These are phyloP conservation scores for Trichoderma polysporum DNA, from an alignment of 2,329 filamentous ascomycete species.

Conservation along the genomic window DNA sequence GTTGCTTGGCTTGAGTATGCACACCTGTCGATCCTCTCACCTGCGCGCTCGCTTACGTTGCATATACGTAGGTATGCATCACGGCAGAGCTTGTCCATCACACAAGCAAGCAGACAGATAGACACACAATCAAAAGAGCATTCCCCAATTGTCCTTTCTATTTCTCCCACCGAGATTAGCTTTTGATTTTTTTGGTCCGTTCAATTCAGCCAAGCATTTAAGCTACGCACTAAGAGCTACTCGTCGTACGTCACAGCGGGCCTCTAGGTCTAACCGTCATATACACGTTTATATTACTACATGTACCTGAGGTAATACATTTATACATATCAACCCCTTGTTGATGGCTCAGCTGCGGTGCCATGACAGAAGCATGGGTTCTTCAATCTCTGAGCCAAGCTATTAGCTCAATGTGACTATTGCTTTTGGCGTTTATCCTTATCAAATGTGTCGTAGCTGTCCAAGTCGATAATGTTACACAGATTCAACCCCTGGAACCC, in stretches of 20 bases:
- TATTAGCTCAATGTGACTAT: neutral
- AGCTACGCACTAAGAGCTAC: neutral
- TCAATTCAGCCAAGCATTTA: neutral
- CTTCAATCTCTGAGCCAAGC: neutral
- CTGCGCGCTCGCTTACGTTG: constrained; percentile 1
- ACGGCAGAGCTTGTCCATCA: neutral
- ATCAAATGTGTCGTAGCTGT: neutral
- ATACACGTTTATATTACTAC: neutral
- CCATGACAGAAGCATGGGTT: neutral
- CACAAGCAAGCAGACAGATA: neutral
- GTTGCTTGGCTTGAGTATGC: constrained; percentile 8
- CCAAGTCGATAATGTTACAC: neutral
- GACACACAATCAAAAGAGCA: neutral
- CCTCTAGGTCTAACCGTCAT: neutral
- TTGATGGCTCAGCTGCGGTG: neutral
- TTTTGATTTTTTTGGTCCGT: too few species aligned
- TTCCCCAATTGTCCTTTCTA: neutral
- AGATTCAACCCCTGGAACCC: too few species aligned
- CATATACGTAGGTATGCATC: constrained; percentile 3
- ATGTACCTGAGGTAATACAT: too few species aligned
- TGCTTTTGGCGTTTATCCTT: too few species aligned
- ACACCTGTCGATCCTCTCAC: constrained; percentile 3
- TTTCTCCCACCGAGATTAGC: too few species aligned
- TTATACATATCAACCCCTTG: neutral
- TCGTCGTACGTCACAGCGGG: constrained; percentile 10